These are phyloP conservation scores for Barbarea vulgaris DNA, from an alignment of 345 rosid genomes.

Conservation along the genomic window DNA sequence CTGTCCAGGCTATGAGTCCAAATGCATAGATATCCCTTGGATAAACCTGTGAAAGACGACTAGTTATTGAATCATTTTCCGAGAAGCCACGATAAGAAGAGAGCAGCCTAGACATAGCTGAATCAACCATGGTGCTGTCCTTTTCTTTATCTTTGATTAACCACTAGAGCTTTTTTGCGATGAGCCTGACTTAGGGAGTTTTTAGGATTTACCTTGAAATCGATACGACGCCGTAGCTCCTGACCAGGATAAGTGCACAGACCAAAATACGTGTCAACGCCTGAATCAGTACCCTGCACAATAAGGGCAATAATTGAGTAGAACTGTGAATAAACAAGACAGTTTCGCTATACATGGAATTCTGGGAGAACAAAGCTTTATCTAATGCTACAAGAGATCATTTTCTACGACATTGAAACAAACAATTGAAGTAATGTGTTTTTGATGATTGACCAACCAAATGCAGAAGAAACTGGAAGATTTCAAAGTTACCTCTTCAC, in stretches of 20 bases:
- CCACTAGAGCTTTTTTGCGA: not conserved
- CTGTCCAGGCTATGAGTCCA: constrained; percentile 96
- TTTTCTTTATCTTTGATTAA: not conserved
- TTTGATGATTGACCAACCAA: not conserved
- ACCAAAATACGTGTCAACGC: constrained; percentile 92
- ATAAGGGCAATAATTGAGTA: not conserved
- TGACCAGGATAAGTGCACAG: constrained; percentile 87
- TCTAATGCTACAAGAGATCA: not conserved
- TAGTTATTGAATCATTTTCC: not conserved
- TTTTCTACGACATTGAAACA: not conserved
- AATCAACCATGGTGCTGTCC: not conserved
- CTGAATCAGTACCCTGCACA: constrained; percentile 79
- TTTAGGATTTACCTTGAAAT: constrained; percentile 66
- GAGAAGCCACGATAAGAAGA: not conserved
- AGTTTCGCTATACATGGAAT: not conserved
- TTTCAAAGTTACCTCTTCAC: constrained; percentile 70
- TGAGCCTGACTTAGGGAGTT: not conserved
- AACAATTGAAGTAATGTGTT: not conserved
- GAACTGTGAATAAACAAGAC: not conserved
- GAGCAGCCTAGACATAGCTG: not conserved
- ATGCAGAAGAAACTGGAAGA: constrained; percentile 14
- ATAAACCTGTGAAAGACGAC: constrained; percentile 58
- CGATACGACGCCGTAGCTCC: constrained; percentile 81
- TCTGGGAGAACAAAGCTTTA: not conserved
- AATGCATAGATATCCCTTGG: constrained; percentile 87